Conservation (phyloP, 1,284 basidiomycete genomes). For the Trichosporon coremiiforme region DNA sequence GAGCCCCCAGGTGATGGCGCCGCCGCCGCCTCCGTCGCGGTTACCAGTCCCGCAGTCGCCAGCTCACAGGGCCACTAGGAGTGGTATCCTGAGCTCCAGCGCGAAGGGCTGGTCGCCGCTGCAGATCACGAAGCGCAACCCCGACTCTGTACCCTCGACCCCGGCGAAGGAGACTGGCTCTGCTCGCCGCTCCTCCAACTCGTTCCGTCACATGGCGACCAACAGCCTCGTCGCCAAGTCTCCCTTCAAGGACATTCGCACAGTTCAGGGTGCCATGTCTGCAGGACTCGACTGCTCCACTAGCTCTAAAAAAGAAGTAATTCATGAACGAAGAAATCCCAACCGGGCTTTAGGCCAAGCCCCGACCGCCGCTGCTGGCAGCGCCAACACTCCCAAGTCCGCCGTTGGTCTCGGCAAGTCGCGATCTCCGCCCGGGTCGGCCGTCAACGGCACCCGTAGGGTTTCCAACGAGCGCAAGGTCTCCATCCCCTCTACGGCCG, state of each 20-base stretch:
- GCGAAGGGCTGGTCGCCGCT: slow-evolving; percentile 58
- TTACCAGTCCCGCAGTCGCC: slow-evolving; percentile 26
- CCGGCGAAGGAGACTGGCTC: slow-evolving; percentile 17
- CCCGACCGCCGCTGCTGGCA: slow-evolving; percentile 41
- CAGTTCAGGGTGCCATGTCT: slow-evolving; percentile 32
- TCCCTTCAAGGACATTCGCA: slow-evolving; percentile 68
- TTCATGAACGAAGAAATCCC: slow-evolving; percentile 45
- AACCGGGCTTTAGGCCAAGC: slow-evolving; percentile 41
- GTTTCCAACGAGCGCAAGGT: slow-evolving; percentile 44
- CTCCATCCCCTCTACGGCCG: slow-evolving; percentile 33
- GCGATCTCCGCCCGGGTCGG: slow-evolving; percentile 31
- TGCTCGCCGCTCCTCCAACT: slow-evolving; percentile 70
- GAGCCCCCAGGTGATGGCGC: slow-evolving; percentile 17
- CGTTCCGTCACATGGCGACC: slow-evolving; percentile 76
- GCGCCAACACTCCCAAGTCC: slow-evolving; percentile 42
- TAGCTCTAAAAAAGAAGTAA: slow-evolving; percentile 32
- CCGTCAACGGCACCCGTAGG: slow-evolving; percentile 43
- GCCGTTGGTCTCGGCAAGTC: slow-evolving; percentile 48
- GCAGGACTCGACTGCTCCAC: slow-evolving; percentile 41
- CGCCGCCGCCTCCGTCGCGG: slow-evolving; percentile 15
- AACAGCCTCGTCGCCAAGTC: slow-evolving; percentile 86
- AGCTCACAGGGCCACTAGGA: slow-evolving; percentile 36
- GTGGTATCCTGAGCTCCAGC: slow-evolving; percentile 52
- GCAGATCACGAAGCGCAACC: slow-evolving; percentile 51
- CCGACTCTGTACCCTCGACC: slow-evolving; percentile 25